Evolutionary conservation across 2,329 filamentous ascomycete species (phyloP).

Genomic region (Exophiala bonariae): DNA sequence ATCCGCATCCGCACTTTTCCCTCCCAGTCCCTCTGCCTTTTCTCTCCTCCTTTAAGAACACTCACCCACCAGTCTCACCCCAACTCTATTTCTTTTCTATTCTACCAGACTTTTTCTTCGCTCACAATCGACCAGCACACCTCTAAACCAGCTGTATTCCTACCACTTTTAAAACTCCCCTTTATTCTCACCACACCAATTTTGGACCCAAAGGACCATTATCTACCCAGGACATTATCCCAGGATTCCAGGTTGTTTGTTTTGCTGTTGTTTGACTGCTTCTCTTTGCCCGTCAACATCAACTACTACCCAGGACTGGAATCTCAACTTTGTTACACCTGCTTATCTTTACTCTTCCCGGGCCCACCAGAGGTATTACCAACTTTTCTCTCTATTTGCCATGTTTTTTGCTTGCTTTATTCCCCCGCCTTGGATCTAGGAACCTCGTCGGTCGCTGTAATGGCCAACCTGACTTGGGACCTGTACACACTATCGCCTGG

Average conservation of each 20-base stretch:
- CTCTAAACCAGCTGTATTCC: slow-evolving; percentile 15
- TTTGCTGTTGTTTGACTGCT: slow-evolving; percentile 1
- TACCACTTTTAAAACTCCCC: not conserved
- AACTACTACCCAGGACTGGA: slow-evolving; percentile 3
- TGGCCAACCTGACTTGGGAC: not conserved
- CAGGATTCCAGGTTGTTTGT: slow-evolving; percentile 26
- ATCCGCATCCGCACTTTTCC: no score
- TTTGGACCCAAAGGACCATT: not conserved
- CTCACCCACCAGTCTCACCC: slow-evolving; percentile 14
- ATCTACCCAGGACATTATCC: slow-evolving; percentile 27
- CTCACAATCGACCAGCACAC: no score
- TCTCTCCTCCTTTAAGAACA: slow-evolving; percentile 26
- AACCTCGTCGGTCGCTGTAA: not conserved
- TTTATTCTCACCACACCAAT: not conserved
- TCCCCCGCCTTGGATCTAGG: not conserved
- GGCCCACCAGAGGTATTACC: slow-evolving; percentile 1
- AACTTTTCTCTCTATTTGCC: not conserved
- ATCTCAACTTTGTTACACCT: not conserved
- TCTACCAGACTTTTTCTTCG: slow-evolving; percentile 23
- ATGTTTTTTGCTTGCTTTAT: not conserved
- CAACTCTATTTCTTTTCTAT: slow-evolving; percentile 10
- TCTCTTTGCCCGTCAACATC: slow-evolving; percentile 5
- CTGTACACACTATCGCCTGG: not conserved
- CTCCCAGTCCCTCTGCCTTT: slow-evolving; percentile 13
- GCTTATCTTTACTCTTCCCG: not conserved